Percentiles rank a stretch among this genome's conserved stretches.
These are phyloP conservation scores for Basipetospora chlamydospora DNA, from an alignment of 2,329 filamentous ascomycete genomes.

Conservation along the genomic window DNA sequence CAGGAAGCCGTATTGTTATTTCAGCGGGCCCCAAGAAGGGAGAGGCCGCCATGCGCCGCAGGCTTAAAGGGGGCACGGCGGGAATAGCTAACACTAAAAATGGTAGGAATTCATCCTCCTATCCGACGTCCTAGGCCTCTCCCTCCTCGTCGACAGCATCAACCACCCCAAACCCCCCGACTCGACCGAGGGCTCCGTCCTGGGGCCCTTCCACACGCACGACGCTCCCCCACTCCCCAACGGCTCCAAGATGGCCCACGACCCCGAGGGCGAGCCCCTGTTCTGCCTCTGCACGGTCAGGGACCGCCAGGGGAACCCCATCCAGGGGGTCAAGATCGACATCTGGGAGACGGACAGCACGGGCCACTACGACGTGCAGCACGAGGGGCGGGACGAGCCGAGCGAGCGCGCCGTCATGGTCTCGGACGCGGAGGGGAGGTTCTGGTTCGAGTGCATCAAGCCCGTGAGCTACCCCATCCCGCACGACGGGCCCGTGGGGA, in stretches of 20 bases:
- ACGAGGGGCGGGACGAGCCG: constrained; percentile 34
- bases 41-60: too few relatives aligned
- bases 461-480: constrained; percentile 80
- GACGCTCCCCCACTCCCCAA: constrained; percentile 40
- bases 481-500: constrained; percentile 69
- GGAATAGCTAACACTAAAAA: neutral
- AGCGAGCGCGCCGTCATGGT: constrained; percentile 16
- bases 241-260: constrained; percentile 46
- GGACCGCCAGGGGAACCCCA: constrained; percentile 43
- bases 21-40: too few relatives aligned
- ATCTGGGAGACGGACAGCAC: constrained; percentile 68
- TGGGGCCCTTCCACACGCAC: constrained; percentile 68
- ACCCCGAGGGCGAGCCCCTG: constrained; percentile 49
- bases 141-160: constrained; percentile 60
- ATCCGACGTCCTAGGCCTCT: constrained; percentile 60
- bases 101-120: constrained; percentile 58
- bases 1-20: neutral
- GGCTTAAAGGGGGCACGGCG: too few relatives aligned
- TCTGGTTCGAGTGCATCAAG: constrained; percentile 76
- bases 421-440: constrained; percentile 23
- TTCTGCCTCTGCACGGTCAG: constrained; percentile 53
- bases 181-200: constrained; percentile 61
- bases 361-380: constrained; percentile 65
- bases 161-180: constrained; percentile 57
- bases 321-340: constrained; percentile 52